Evolutionary conservation across 352 stramenopile genomes (phyloP), one percentile per base, ranked within the genome.

Genomic region (Pseudoperonospora humuli): DNA sequence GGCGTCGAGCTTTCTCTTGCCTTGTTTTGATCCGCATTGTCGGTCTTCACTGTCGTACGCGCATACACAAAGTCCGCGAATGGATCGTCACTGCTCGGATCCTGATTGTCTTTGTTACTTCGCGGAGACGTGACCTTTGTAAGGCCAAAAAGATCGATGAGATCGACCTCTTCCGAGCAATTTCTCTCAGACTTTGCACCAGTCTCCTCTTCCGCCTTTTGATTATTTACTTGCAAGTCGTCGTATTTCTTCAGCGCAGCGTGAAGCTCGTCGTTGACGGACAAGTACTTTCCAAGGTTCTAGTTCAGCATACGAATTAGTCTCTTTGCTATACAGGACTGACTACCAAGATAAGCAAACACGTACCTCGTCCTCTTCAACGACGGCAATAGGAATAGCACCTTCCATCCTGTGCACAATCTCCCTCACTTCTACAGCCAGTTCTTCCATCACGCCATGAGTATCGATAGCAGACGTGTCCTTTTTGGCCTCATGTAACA

Each of bases 401-500:
- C 59, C 51, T 48, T 86, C 64, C 54, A 90, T 61, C 24, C 75
- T 65, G 35, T 76, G 59, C 15, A 79, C 56, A 4, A 90, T 67
- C 36, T 87, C 72, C 51, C 62, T 41, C 11, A 75, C 65, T 50
- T 90, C 68, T 5, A 57, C 41, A 8, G 68, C 70, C 27, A 90
- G 55, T 53, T 90, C 77, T n/a, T 78, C 62, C 46, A 87, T 86
- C 34, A 85, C 75, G 0, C 73, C 75, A 7, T 65, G 56, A 19
- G 57, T 69, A 3, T 43, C 53, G 5, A 82, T 70, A 1, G 58
- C 64, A 33, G 67, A 62, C 1, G 54, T 17, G 8, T 68, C 39
- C 43, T 80, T 86, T 45, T 76, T 64, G 0, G 61, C 70, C 42
- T 87, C 77, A 39, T 69, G 64, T 17, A 90, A 53, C 77, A 90